Conservation (phyloP, 352 stramenopile genomes). For the Globisporangium nagaii region DNA sequence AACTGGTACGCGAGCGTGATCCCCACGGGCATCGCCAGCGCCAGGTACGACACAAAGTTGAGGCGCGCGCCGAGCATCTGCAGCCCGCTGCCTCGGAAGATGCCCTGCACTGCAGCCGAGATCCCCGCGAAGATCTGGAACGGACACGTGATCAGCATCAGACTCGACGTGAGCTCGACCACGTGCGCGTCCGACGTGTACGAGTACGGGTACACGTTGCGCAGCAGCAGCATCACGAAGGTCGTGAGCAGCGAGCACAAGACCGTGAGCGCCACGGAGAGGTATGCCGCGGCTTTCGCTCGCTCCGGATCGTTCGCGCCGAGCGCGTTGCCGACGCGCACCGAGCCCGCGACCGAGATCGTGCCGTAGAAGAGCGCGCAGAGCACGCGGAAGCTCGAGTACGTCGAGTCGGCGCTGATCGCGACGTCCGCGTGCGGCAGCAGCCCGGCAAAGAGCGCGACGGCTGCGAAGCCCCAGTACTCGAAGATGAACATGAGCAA, state of each 20-base stretch:
- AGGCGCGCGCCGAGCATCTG: conserved; percentile 76
- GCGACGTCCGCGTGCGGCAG: conserved; percentile 69
- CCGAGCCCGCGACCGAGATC: conserved; percentile 59
- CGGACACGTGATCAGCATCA: conserved; percentile 62
- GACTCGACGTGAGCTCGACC: conserved; percentile 40
- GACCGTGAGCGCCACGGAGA: conserved; percentile 44
- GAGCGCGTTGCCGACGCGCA: conserved; percentile 83
- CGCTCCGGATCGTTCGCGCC: conserved; percentile 73
- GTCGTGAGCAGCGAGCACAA: conserved; percentile 38
- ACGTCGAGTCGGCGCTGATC: conserved; percentile 82
- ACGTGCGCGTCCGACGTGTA: conserved; percentile 58
- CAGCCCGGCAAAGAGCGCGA: conserved; percentile 69
- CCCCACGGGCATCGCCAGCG: conserved; percentile 73
- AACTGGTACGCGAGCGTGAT: conserved; percentile 66
- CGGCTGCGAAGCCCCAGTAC: conserved; percentile 75
- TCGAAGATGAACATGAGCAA: conserved; percentile 86
- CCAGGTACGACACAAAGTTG: conserved; percentile 86
- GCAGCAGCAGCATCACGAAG: conserved; percentile 49
- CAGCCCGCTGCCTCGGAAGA: conserved; percentile 75
- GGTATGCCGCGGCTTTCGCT: conserved; percentile 61
- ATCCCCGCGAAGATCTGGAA: conserved; percentile 85
- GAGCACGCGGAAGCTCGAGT: conserved; percentile 69
- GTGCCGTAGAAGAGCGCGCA: conserved; percentile 70
- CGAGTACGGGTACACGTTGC: conserved; percentile 46
- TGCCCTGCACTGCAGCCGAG: conserved; percentile 60